Evolutionary conservation across 176 grass and related monocot genomes (phyloP).

Genomic region (Aegilops speltoides): DNA sequence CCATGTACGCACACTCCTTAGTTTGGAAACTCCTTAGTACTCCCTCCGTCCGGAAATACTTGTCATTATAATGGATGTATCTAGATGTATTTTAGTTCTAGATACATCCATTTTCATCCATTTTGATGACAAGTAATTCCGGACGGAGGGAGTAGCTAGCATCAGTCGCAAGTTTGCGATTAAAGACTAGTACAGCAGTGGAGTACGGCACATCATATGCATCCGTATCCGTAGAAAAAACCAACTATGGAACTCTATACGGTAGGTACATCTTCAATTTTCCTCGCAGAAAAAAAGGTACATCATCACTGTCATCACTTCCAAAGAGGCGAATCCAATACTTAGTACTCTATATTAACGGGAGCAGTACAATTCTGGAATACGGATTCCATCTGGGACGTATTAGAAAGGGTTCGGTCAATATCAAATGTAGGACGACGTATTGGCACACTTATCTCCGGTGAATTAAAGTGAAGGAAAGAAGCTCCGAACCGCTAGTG

Average conservation of each 20-base stretch:
- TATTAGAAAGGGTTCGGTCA: background rate
- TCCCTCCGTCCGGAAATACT: too few relatives aligned
- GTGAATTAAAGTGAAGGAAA: constrained; percentile 1
- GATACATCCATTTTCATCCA: too few relatives aligned
- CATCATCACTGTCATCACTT: background rate
- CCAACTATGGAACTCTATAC: background rate
- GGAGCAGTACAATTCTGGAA: background rate
- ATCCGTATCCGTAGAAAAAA: background rate
- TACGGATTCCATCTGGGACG: background rate
- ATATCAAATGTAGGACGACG: background rate
- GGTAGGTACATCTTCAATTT: background rate
- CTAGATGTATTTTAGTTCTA: too few relatives aligned
- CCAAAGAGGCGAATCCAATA: background rate
- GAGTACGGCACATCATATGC: background rate
- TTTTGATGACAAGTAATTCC: too few relatives aligned
- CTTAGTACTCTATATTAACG: background rate
- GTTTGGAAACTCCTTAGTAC: background rate
- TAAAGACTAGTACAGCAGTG: background rate
- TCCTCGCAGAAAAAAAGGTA: too few relatives aligned
- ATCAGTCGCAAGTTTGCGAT: background rate
- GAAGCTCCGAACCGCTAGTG: background rate
- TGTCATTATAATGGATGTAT: too few relatives aligned
- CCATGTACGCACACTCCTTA: background rate
- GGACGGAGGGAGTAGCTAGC: too few relatives aligned
- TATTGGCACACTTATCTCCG: constrained; percentile 4